phyloP scores from a whole-genome alignment of 768 basidiomycete species.

The Lentinula edodes region DNA sequence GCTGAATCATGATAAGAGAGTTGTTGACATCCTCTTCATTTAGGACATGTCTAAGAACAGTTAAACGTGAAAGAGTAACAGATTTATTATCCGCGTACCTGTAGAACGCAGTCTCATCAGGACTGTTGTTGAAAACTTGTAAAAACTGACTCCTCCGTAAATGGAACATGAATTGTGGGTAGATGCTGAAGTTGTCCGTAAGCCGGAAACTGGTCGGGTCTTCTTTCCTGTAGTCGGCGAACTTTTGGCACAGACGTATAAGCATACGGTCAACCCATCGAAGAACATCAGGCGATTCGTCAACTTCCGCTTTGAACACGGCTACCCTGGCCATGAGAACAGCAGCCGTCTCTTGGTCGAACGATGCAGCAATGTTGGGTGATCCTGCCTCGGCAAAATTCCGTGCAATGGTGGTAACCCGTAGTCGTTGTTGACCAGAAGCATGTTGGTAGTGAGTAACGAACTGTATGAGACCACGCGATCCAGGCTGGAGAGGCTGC shows the following conservation, averaged over 20 bases:
- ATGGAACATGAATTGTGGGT: conserved; percentile 99
- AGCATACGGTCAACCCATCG: conserved; percentile 99
- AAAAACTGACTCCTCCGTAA: conserved; percentile 94
- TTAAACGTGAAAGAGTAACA: not conserved
- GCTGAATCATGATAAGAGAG: conserved; percentile 99
- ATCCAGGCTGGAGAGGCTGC: conserved; percentile 83
- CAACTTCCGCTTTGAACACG: conserved; percentile 98
- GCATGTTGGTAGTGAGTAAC: conserved; percentile 98
- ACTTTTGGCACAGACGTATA: conserved; percentile 97
- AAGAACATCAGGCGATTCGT: conserved; percentile 94
- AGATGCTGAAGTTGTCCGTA: conserved; percentile 95
- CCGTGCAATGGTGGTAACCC: conserved; percentile 97
- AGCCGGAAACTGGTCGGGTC: conserved; percentile 92
- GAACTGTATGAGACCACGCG: conserved; percentile 94
- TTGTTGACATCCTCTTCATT: conserved; percentile 99
- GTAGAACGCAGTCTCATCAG: conserved; percentile 99
- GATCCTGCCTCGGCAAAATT: conserved; percentile 98
- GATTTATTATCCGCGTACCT: conserved; percentile 43
- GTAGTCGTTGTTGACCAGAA: conserved; percentile 88
- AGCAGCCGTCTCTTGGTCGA: conserved; percentile 97
- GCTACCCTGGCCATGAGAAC: conserved; percentile 99
- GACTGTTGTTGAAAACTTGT: conserved; percentile 99
- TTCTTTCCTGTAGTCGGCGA: conserved; percentile 97
- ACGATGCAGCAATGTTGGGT: conserved; percentile 85
- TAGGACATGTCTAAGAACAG: conserved; percentile 69